Evolutionary conservation across 305 asterid species (phyloP).

Genomic region (Nicotiana rustica): DNA sequence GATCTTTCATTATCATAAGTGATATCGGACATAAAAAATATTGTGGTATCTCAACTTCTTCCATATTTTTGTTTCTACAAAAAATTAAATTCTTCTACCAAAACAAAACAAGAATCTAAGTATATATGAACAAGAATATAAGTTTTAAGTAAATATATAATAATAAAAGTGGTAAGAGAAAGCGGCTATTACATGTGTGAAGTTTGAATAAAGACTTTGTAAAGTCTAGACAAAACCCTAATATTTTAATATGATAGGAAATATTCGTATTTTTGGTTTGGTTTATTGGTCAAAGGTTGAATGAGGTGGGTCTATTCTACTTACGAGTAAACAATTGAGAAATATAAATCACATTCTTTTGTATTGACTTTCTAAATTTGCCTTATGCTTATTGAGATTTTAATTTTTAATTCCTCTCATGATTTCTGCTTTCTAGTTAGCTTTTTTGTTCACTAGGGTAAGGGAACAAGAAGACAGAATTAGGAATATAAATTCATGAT

Average conservation of each 20-base stretch:
- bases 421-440: too few relatives aligned
- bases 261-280: neutral
- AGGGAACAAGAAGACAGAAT: too few relatives aligned
- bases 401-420: too few relatives aligned
- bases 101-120: neutral
- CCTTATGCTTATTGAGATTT: neutral
- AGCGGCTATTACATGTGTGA: slow-evolving; percentile 46
- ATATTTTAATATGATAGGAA: neutral
- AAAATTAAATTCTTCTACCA: neutral
- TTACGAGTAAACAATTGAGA: neutral
- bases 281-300: slow-evolving; percentile 33
- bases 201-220: slow-evolving; percentile 35
- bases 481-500: too few relatives aligned
- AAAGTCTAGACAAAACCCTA: neutral
- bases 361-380: neutral
- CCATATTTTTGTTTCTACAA: slow-evolving; percentile 45
- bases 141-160: neutral
- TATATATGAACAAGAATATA: neutral
- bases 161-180: slow-evolving; percentile 50
- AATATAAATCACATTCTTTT: neutral
- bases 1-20: slow-evolving; percentile 86
- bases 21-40: slow-evolving; percentile 90
- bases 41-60: slow-evolving; percentile 72
- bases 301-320: neutral
- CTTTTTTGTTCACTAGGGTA: too few relatives aligned